Conservation (phyloP, 768 basidiomycete genomes). For the Tylopilus sp. region DNA sequence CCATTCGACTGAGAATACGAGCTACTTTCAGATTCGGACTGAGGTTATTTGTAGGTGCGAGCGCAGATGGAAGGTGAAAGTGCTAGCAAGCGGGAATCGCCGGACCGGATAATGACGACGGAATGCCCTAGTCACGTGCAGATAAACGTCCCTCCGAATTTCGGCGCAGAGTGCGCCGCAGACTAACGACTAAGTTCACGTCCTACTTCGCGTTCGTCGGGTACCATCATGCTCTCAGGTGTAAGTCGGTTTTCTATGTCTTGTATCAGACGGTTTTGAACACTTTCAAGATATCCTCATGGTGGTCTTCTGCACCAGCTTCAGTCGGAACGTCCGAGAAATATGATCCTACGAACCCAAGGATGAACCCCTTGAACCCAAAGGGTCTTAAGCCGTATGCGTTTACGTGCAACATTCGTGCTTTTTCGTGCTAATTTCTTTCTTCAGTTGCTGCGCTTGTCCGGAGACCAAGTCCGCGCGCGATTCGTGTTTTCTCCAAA, state of each 20-base stretch:
- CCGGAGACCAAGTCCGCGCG: slow-evolving; percentile 89
- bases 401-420: background rate
- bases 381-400: slow-evolving; percentile 89
- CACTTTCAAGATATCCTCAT: slow-evolving; percentile 43
- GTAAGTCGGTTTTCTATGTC: slow-evolving; percentile 21
- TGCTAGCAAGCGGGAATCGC: no score
- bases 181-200: no score
- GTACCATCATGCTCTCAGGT: slow-evolving; percentile 40
- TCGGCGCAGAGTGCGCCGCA: no score
- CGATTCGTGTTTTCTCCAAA: slow-evolving; percentile 89
- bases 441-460: slow-evolving; percentile 87
- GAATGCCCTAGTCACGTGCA: no score
- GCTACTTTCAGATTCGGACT: no score
- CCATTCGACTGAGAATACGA: no score
- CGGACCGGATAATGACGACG: no score
- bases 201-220: background rate
- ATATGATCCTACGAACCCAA: slow-evolving; percentile 72
- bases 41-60: no score
- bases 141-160: no score
- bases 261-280: background rate
- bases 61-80: no score
- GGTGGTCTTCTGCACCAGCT: slow-evolving; percentile 47
- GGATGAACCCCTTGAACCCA: slow-evolving; percentile 87
- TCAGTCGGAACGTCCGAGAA: slow-evolving; percentile 36
- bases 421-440: background rate